phyloP scores from a whole-genome alignment of 257 asterid species.

The Plantago ovata region DNA sequence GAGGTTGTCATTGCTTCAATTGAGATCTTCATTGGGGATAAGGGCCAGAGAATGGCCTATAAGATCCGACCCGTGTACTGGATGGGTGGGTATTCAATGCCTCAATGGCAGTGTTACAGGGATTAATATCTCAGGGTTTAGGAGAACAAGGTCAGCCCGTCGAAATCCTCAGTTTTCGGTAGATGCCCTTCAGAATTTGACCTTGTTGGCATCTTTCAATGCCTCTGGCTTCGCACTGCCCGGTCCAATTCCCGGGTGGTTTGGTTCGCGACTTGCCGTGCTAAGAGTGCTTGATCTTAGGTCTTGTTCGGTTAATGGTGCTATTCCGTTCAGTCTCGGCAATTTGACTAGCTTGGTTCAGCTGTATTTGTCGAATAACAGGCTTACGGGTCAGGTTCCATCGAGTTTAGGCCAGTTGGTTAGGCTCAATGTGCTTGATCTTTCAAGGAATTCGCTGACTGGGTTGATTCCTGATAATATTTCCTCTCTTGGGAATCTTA shows the following conservation, averaged over 20 bases:
- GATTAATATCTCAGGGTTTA: conserved; percentile 80
- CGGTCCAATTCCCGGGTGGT: conserved; percentile 75
- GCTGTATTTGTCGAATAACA: conserved; percentile 59
- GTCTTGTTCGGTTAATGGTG: conserved; percentile 58
- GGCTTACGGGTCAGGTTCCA: conserved; percentile 61
- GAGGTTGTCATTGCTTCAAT: conserved; percentile 59
- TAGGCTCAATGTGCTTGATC: conserved; percentile 61
- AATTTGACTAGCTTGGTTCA: conserved; percentile 63
- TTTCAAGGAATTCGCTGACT: conserved; percentile 59
- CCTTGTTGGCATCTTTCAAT: conserved; percentile 55
- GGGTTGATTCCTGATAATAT: conserved; percentile 47
- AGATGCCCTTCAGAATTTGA: conserved; percentile 70
- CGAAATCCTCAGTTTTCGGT: conserved; percentile 75
- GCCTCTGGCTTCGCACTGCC: conserved; percentile 73
- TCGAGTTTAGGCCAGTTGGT: conserved; percentile 53
- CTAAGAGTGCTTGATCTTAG: conserved; percentile 88
- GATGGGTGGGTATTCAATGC: conserved; percentile 75
- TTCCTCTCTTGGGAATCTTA: conserved; percentile 46
- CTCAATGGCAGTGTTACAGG: conserved; percentile 55
- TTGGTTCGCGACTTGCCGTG: conserved; percentile 50
- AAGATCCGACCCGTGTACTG: conserved; percentile 68
- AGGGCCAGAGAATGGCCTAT: conserved; percentile 86
- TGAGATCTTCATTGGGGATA: conserved; percentile 95
- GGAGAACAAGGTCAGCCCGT: conserved; percentile 66
- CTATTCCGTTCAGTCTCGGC: conserved; percentile 61